Evolutionary conservation across 202 grass and related monocot genomes (phyloP).

Genomic region (Zizania palustris): DNA sequence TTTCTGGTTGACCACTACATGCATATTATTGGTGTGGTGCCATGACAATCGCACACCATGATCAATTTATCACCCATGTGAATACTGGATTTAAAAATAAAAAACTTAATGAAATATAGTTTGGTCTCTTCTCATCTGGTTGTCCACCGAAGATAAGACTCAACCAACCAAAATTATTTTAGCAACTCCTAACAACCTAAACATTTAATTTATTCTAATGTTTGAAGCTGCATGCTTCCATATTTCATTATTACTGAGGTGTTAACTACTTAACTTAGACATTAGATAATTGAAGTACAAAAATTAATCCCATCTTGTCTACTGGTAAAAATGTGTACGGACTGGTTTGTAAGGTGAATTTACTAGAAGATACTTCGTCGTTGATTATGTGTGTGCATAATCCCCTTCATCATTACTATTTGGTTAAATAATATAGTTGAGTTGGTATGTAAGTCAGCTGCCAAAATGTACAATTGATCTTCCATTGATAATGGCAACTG

Average conservation of each 20-base stretch:
- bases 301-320: not conserved
- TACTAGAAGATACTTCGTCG: not conserved
- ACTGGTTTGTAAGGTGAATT: conserved; percentile 7
- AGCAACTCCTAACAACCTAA: not conserved
- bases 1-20: conserved; percentile 19
- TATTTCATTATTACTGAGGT: not conserved
- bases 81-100: not conserved
- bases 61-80: not conserved
- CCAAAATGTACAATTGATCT: not conserved
- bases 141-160: not conserved
- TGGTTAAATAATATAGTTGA: not conserved
- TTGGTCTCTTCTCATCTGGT: not conserved
- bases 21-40: not conserved
- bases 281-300: not conserved
- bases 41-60: not conserved
- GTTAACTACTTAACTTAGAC: not conserved
- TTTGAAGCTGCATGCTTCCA: conserved; percentile 3
- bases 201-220: not conserved
- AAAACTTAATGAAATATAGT: not conserved
- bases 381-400: conserved; percentile 23
- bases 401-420: not conserved
- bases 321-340: conserved; percentile 16
- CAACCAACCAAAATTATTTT: not conserved
- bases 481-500: too few species aligned
- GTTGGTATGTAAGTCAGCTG: not conserved